Evolutionary conservation across 495 filamentous ascomycete genomes (phyloP).

Genomic region (Penicillium manginii): DNA sequence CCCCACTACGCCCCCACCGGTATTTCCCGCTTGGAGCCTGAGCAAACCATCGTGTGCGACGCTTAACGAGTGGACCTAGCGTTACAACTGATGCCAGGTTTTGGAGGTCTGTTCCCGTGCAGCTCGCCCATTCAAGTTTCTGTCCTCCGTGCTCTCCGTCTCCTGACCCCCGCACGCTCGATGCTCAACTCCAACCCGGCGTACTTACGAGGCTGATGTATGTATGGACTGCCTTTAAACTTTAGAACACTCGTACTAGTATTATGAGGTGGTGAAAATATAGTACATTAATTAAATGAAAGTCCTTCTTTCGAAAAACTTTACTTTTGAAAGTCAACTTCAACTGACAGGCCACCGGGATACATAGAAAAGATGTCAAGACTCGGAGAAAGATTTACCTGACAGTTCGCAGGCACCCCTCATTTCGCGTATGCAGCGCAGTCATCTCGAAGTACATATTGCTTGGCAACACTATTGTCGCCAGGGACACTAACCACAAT

Average conservation of each 20-base stretch:
- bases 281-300: background rate
- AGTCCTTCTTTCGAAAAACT: background rate
- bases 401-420: background rate
- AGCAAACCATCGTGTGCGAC: conserved; percentile 2
- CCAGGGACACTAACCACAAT: background rate
- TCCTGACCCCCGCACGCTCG: background rate
- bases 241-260: background rate
- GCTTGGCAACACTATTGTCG: background rate
- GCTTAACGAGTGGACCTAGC: background rate
- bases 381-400: background rate
- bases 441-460: background rate
- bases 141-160: background rate
- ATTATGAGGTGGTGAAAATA: background rate
- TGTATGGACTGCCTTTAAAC: background rate
- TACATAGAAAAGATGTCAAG: background rate
- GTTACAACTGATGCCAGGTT: background rate
- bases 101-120: conserved; percentile 2
- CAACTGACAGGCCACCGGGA: background rate
- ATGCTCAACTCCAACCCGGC: background rate
- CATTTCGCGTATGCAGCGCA: background rate
- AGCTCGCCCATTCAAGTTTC: background rate
- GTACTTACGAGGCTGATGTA: too few species aligned
- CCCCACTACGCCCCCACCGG: background rate
- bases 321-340: background rate
- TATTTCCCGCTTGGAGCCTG: conserved; percentile 2